Percentiles rank a stretch among this genome's conserved stretches.
Conservation (phyloP, 2,329 filamentous ascomycete species). For the Claviceps sp. region DNA sequence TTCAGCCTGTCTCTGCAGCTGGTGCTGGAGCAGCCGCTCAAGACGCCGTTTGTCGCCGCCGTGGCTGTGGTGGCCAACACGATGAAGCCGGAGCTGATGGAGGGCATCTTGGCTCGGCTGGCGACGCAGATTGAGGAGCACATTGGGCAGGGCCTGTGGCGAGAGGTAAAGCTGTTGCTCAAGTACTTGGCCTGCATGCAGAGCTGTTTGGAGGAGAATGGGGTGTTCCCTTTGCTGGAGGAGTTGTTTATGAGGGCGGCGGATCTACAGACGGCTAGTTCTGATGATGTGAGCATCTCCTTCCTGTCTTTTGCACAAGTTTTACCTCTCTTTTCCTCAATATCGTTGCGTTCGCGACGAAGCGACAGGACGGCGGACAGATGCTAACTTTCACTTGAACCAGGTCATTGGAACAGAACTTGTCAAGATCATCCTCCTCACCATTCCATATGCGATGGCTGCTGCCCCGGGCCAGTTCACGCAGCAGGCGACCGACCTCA, state of each 20-base stretch:
- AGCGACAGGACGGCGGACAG: no score
- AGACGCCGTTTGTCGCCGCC: slow-evolving; percentile 88
- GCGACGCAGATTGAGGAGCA: slow-evolving; percentile 50
- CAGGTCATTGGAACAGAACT: slow-evolving; percentile 67
- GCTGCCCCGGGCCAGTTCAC: slow-evolving; percentile 57
- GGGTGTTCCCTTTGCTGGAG: slow-evolving; percentile 71
- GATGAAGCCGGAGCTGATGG: slow-evolving; percentile 60
- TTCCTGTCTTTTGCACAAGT: not conserved
- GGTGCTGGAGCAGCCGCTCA: slow-evolving; percentile 82
- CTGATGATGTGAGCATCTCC: slow-evolving; percentile 62
- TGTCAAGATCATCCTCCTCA: slow-evolving; percentile 91
- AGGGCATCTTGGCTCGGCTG: slow-evolving; percentile 53
- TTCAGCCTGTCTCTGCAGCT: slow-evolving; percentile 63
- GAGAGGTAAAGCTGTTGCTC: slow-evolving; percentile 78
- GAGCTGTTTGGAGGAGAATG: slow-evolving; percentile 65
- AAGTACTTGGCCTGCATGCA: slow-evolving; percentile 85
- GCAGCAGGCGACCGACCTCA: slow-evolving; percentile 60
- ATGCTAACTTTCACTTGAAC: not conserved
- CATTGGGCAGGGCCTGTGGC: slow-evolving; percentile 67
- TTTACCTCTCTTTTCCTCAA: not conserved
- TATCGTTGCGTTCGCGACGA: not conserved
- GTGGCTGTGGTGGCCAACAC: slow-evolving; percentile 70
- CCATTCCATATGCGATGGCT: slow-evolving; percentile 79
- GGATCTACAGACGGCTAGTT: slow-evolving; percentile 82
- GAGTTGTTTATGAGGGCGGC: slow-evolving; percentile 88